Conservation (phyloP, 2,329 filamentous ascomycete genomes). For the Nemania serpens region DNA sequence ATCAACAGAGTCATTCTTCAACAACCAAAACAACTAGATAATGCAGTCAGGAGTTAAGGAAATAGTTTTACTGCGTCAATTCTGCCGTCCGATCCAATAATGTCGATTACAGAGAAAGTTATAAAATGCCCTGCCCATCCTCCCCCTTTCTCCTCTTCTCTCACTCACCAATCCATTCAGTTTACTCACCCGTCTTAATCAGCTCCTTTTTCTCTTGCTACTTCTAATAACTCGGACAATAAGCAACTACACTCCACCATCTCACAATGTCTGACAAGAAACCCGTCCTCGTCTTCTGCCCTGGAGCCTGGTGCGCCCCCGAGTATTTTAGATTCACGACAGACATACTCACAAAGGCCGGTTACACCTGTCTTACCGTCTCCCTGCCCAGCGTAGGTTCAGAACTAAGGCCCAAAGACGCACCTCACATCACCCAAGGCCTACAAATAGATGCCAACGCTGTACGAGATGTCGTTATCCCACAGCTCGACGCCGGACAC, state of each 20-base stretch:
- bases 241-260: not conserved
- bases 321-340: constrained; percentile 24
- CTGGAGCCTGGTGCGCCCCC: constrained; percentile 28
- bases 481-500: constrained; percentile 27
- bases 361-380: constrained; percentile 26
- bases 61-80: not conserved
- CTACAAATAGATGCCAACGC: constrained; percentile 27
- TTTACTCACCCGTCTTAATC: not conserved
- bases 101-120: not conserved
- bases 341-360: constrained; percentile 23
- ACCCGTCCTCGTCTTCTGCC: constrained; percentile 28
- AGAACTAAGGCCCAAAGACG: constrained; percentile 18
- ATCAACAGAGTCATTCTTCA: not conserved
- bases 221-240: not conserved
- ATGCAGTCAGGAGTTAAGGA: too few relatives aligned
- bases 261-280: constrained; percentile 22
- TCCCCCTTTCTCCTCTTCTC: not conserved
- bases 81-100: not conserved
- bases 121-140: constrained; percentile 8
- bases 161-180: not conserved
- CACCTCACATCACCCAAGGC: constrained; percentile 18
- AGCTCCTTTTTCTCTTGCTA: not conserved
- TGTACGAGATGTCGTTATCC: constrained; percentile 20
- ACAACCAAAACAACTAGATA: not conserved
- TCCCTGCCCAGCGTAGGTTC: constrained; percentile 26